phyloP scores from a whole-genome alignment of 129 eudicot genomes.

The Silybum marianum region DNA sequence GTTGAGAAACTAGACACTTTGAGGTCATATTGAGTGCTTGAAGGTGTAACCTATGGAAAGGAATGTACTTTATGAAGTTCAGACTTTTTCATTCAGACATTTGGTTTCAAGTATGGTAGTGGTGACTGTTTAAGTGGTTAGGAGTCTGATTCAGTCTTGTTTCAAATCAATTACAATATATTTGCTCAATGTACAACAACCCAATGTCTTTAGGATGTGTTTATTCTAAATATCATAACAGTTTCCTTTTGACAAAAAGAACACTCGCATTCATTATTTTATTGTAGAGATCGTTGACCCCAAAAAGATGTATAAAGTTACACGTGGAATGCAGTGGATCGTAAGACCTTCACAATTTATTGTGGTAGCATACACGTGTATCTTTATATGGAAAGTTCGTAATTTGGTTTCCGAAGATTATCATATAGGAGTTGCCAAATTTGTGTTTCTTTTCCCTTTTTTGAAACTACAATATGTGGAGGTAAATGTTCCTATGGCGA shows the following conservation, averaged over 20 bases:
- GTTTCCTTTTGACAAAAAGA: background rate
- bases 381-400: constrained; percentile 12
- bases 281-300: background rate
- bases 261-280: background rate
- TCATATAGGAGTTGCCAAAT: constrained; percentile 8
- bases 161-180: background rate
- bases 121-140: background rate
- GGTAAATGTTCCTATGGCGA: background rate
- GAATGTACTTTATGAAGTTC: background rate
- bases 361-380: constrained; percentile 1
- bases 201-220: background rate
- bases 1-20: constrained; percentile 11
- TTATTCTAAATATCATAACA: background rate
- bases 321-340: constrained; percentile 16
- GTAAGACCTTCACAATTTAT: background rate
- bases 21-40: constrained; percentile 13
- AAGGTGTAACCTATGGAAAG: background rate
- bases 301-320: background rate
- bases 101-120: background rate
- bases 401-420: background rate
- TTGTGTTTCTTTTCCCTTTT: constrained; percentile 10
- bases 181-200: constrained; percentile 5
- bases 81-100: background rate
- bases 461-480: background rate
- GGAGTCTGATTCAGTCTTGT: constrained; percentile 5